Conservation (phyloP, 768 basidiomycete genomes). For the Pleurotus sapidus region DNA sequence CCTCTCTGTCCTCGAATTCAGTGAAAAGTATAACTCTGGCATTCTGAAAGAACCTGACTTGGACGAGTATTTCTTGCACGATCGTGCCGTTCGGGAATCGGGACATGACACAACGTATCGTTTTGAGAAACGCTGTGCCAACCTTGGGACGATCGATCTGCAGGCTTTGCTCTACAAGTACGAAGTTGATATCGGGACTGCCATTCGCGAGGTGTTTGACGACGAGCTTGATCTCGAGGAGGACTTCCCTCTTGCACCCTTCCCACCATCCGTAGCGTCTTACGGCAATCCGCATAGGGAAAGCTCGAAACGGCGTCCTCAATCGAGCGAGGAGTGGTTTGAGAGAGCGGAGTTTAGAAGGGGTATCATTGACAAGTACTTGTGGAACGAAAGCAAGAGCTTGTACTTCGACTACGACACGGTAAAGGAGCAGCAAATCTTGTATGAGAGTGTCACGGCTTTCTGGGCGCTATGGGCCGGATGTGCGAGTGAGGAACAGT, state of each 20-base stretch:
- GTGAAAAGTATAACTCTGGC: conserved; percentile 91
- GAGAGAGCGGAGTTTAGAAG: conserved; percentile 81
- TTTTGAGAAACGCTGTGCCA: conserved; percentile 96
- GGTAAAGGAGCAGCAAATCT: conserved; percentile 81
- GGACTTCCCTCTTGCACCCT: conserved; percentile 87
- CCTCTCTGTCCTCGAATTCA: conserved; percentile 92
- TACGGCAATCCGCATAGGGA: conserved; percentile 64
- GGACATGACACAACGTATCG: conserved; percentile 97
- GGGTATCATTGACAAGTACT: conserved; percentile 86
- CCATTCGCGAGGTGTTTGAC: conserved; percentile 92
- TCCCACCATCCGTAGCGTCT: conserved; percentile 76
- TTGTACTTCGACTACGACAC: conserved; percentile 98
- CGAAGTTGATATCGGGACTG: conserved; percentile 97
- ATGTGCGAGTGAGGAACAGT: conserved; percentile 94
- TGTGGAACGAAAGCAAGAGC: conserved; percentile 95
- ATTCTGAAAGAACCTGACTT: conserved; percentile 79
- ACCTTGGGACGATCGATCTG: conserved; percentile 94
- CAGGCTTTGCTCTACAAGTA: conserved; percentile 98
- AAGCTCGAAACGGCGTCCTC: conserved; percentile 54
- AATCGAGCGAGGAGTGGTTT: conserved; percentile 91
- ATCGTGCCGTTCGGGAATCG: conserved; percentile 93
- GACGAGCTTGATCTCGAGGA: conserved; percentile 91
- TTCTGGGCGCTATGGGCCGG: conserved; percentile 98
- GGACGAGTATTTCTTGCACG: conserved; percentile 97
- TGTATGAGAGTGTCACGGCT: conserved; percentile 96